Conservation (phyloP, 495 filamentous ascomycete genomes). For the Poronia punctata region DNA sequence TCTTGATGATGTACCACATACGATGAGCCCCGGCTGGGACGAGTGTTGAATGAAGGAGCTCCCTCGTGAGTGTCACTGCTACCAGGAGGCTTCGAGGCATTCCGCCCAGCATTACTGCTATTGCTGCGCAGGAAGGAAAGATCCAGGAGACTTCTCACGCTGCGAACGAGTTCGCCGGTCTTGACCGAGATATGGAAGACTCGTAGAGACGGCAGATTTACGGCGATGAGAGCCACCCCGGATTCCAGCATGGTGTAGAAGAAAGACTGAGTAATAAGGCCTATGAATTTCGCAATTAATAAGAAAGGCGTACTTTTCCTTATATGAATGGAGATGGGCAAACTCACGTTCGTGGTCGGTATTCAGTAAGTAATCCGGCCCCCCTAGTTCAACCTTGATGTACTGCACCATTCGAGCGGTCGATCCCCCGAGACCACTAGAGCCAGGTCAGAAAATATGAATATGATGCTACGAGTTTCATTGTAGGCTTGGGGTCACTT, state of each 20-base stretch:
- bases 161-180: slow-evolving; percentile 6
- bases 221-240: slow-evolving; percentile 10
- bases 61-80: too few species aligned
- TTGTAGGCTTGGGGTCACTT: background rate
- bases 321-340: background rate
- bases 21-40: too few species aligned
- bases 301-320: background rate
- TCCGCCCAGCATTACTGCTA: background rate
- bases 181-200: slow-evolving; percentile 4
- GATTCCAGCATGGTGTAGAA: slow-evolving; percentile 13
- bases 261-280: slow-evolving; percentile 8
- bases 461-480: background rate
- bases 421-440: slow-evolving; percentile 6
- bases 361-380: slow-evolving; percentile 8
- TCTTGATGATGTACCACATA: too few species aligned
- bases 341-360: slow-evolving; percentile 9
- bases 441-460: background rate
- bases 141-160: slow-evolving; percentile 3
- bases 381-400: slow-evolving; percentile 10
- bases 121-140: slow-evolving; percentile 1
- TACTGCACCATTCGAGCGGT: slow-evolving; percentile 12
- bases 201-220: slow-evolving; percentile 15
- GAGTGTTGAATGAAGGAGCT: too few species aligned
- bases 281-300: background rate
- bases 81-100: too few species aligned